Conservation (phyloP, 306 rosid genomes). For the Crataegus laevigata region DNA sequence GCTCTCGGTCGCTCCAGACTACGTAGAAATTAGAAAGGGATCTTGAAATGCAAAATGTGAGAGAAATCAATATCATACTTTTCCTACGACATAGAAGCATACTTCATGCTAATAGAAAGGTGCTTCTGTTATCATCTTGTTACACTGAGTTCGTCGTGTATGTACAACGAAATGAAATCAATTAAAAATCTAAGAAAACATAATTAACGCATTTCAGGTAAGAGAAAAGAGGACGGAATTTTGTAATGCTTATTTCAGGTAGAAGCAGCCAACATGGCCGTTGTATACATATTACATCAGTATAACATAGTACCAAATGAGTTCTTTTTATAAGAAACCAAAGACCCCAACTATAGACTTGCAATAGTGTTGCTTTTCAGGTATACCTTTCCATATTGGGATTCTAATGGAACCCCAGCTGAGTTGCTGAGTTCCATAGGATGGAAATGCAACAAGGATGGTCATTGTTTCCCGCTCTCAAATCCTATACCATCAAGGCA, state of each 20-base stretch:
- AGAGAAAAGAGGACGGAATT: neutral
- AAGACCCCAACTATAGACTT: conserved; percentile 17
- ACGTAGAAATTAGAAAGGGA: no score
- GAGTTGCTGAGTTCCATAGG: conserved; percentile 2
- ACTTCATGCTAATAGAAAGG: no score
- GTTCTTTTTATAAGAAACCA: conserved; percentile 5
- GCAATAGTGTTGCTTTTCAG: conserved; percentile 35
- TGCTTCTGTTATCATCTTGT: no score
- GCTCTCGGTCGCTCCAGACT: no score
- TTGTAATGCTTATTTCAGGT: conserved; percentile 15
- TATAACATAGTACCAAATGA: conserved; percentile 15
- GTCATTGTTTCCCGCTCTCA: conserved; percentile 27
- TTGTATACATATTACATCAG: conserved; percentile 36
- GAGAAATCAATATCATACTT: no score
- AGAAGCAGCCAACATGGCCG: conserved; percentile 19
- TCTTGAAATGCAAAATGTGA: no score
- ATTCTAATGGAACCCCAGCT: conserved; percentile 20
- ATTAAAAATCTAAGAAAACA: neutral
- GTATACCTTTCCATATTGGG: conserved; percentile 20
- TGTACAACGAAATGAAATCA: neutral
- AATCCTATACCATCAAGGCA: conserved; percentile 60
- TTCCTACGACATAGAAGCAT: no score
- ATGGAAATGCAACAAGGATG: conserved; percentile 5
- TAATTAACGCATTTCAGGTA: neutral
- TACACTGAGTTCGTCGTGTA: no score